Evolutionary conservation across 2,329 filamentous ascomycete genomes (phyloP), one percentile per base, ranked within the genome.

Genomic region (Esteya vermicola): DNA sequence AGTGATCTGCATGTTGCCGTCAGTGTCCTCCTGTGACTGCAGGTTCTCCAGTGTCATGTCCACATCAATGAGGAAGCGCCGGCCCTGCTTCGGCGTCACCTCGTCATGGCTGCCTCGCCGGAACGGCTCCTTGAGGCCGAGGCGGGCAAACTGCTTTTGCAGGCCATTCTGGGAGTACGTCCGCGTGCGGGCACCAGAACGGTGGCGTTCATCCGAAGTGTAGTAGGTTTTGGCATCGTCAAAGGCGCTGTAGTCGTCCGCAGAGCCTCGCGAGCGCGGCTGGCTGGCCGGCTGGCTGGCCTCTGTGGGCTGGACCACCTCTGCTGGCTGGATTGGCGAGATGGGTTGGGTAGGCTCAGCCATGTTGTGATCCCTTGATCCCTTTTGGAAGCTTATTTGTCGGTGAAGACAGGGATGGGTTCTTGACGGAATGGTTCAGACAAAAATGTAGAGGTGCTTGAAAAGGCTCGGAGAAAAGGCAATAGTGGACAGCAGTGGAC

Each of bases 1-100:
- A 23, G 91, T 98, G 57, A 98, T 98, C 59, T 96, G 88, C 69
- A 85, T 84, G 59, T 98, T 95, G 42, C 75, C 69, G 60, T 98
- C 88, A 23, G 88, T 93, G 54, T 98, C 91, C 59, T 98, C 91
- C 49, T 89, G 81, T 28, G 76, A 75, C 45, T 85, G 69, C 33
- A 98, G 68, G 43, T 74, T 79, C 54, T 86, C 72, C 42, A 94
- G 70, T 1, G 88, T 95, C 19, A 75, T 67, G 36, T 93, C 81
- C 52, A 96, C 88, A 51, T 91, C 75, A 56, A 96, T 78, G 28
- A 93, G 70, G 59, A 93, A 94, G 50, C 80, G 81, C 45, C 85
- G 82, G 43, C 61, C 58, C 42, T 81, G 75, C 36, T 75, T 67
- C 37, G 74, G 64, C 5, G 26, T 76, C 72, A 36, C 65, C 57